Conservation (phyloP, 345 rosid species). For the Heritiera littoralis region DNA sequence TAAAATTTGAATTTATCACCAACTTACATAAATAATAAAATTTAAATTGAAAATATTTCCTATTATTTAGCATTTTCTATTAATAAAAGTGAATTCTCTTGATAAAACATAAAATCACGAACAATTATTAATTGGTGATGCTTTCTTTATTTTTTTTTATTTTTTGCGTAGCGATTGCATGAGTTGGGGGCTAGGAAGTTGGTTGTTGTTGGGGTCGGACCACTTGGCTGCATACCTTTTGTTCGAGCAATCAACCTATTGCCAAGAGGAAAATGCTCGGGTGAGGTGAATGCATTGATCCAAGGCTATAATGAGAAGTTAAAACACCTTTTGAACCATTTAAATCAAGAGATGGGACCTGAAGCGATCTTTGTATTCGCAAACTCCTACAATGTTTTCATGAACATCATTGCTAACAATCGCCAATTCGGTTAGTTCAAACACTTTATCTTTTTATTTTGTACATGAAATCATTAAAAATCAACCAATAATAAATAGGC, state of each 20-base stretch:
- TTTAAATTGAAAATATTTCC: too few relatives aligned
- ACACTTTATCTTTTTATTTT: background rate
- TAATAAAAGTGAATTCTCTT: background rate
- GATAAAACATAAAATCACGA: background rate
- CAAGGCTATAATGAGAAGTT: slow-evolving; percentile 49
- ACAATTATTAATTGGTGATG: background rate
- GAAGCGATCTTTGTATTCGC: slow-evolving; percentile 48
- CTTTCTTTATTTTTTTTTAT: background rate
- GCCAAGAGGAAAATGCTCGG: slow-evolving; percentile 46
- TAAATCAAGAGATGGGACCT: slow-evolving; percentile 37
- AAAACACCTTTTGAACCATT: slow-evolving; percentile 22
- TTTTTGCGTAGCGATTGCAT: slow-evolving; percentile 42
- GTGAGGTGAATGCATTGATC: slow-evolving; percentile 41
- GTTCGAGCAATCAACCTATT: slow-evolving; percentile 45
- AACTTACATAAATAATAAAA: too few relatives aligned
- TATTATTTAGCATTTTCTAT: too few relatives aligned
- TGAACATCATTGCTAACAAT: slow-evolving; percentile 40
- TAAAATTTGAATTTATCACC: too few relatives aligned
- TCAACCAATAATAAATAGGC: too few relatives aligned
- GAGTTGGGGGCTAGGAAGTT: slow-evolving; percentile 53
- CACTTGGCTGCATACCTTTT: slow-evolving; percentile 74
- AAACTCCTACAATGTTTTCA: slow-evolving; percentile 46
- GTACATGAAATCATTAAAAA: too few relatives aligned
- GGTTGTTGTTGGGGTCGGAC: slow-evolving; percentile 53
- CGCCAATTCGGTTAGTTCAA: slow-evolving; percentile 42